Evolutionary conservation across 805 yeast genomes (phyloP), one percentile per base, ranked within the genome.

Genomic region (Maudiozyma pseudohumilis): DNA sequence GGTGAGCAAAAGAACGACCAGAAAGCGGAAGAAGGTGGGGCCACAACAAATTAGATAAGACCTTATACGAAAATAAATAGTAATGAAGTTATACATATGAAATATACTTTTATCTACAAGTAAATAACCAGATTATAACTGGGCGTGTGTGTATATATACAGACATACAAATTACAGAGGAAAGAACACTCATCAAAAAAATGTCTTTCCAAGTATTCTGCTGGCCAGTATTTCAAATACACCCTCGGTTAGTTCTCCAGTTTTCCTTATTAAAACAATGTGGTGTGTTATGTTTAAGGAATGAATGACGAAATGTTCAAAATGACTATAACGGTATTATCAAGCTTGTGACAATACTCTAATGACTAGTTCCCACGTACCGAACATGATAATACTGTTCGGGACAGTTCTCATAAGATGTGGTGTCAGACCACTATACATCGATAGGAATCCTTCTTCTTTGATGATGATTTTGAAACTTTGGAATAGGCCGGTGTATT

Each of bases 381-480:
- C 98, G 66, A 92, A 92, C 98, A 92, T 92, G 49, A 92, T 89
- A 56, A 92, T 87, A 53, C 95, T 83, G 62, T 92, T 92, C 3
- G 99, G 99, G 36, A 92, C 98, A 0, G 98, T 92, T 61, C 98
- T 75, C 65, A 92, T 72, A 52, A 92, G 66, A 63, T 92, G 99
- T 4, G 99, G 96, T 2, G 99, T 92, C 52, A 92, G 69, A 1
- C 99, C 99, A 39, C 99, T 96, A 57, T 92, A 92, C 86, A 92
- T 82, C 10, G 95, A 81, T 6, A 72, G 79, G 36, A 89, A 61
- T 1, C 99, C 98, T 63, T 92, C 98, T 54, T 92, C 96, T 52
- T 80, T 83, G 13, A 86, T 64, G n/a, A 92, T 76, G 22, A 87
- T 66, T 53, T 69, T 76, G 66, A 92, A 88, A 51, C 95, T 84